These are phyloP conservation scores for Myxozyma neotropica DNA, from an alignment of 805 yeast species.

Conservation along the genomic window DNA sequence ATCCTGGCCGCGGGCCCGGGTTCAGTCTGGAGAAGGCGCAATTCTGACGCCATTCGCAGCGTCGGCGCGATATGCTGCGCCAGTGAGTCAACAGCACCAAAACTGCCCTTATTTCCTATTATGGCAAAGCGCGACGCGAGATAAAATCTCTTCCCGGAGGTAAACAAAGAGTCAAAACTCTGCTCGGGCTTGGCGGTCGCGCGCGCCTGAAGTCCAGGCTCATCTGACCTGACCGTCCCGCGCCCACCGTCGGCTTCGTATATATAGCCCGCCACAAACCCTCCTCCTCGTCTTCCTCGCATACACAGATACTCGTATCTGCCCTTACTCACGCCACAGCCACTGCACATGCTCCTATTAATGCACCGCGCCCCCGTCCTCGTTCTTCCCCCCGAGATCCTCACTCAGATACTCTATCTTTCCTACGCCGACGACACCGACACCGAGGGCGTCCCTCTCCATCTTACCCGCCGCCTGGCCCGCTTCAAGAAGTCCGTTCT, in stretches of 20 bases:
- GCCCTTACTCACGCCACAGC: no score
- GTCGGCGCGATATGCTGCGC: background rate
- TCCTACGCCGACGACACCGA: constrained; percentile 18
- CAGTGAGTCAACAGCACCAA: no score
- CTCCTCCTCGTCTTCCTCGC: no score
- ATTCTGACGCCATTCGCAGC: background rate
- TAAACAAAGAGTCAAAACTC: no score
- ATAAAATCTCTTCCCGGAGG: no score
- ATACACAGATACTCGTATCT: background rate
- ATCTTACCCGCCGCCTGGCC: constrained; percentile 26
- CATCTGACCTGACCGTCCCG: no score
- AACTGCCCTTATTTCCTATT: no score
- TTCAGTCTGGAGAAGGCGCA: background rate
- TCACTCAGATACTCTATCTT: constrained; percentile 15
- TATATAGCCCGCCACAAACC: no score
- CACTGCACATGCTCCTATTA: background rate
- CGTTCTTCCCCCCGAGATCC: constrained; percentile 27
- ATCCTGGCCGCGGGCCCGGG: no score
- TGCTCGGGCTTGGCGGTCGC: no score
- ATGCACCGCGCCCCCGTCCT: constrained; percentile 6
- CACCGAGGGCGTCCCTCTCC: constrained; percentile 6
- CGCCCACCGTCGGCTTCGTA: no score
- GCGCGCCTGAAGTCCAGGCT: no score
- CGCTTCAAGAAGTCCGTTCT: constrained; percentile 29
- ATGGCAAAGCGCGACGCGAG: background rate